A percentile compares a stretch with the other conserved stretches of the same genome.
Conservation (phyloP, 2,329 filamentous ascomycete species). For the Bipolaris zeicola region DNA sequence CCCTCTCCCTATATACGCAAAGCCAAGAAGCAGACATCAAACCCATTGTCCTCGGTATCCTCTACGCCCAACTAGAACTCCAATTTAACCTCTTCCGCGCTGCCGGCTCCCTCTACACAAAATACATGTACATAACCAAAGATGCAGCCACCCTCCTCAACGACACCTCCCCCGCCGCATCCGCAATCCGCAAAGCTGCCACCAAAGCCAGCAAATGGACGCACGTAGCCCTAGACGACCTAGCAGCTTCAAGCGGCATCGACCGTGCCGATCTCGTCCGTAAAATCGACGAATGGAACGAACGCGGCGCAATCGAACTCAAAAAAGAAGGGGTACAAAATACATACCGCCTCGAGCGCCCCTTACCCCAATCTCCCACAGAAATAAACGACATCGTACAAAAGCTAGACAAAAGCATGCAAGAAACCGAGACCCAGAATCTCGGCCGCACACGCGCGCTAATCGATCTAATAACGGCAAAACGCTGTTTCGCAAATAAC, state of each 20-base stretch:
- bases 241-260: slow-evolving; percentile 42
- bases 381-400: slow-evolving; percentile 56
- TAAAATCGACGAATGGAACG: slow-evolving; percentile 61
- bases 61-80: slow-evolving; percentile 67
- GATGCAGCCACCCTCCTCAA: slow-evolving; percentile 42
- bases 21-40: slow-evolving; percentile 61
- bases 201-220: slow-evolving; percentile 53
- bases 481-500: slow-evolving; percentile 58
- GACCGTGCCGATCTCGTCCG: slow-evolving; percentile 57
- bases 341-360: slow-evolving; percentile 58
- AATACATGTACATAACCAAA: slow-evolving; percentile 56
- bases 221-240: slow-evolving; percentile 57
- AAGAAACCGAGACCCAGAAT: slow-evolving; percentile 60
- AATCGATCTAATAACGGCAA: slow-evolving; percentile 59
- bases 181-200: slow-evolving; percentile 52
- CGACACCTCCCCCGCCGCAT: slow-evolving; percentile 52
- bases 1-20: slow-evolving; percentile 55
- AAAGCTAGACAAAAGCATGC: slow-evolving; percentile 58
- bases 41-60: slow-evolving; percentile 55
- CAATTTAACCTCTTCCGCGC: slow-evolving; percentile 62
- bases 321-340: slow-evolving; percentile 59
- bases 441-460: slow-evolving; percentile 59
- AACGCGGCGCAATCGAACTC: slow-evolving; percentile 57
- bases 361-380: slow-evolving; percentile 51
- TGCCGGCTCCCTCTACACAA: slow-evolving; percentile 61